A percentile compares a stretch with the other conserved stretches of the same genome.
Evolutionary conservation across 2,329 filamentous ascomycete species (phyloP).

Genomic region (Beauveria scarabaeidicola): DNA sequence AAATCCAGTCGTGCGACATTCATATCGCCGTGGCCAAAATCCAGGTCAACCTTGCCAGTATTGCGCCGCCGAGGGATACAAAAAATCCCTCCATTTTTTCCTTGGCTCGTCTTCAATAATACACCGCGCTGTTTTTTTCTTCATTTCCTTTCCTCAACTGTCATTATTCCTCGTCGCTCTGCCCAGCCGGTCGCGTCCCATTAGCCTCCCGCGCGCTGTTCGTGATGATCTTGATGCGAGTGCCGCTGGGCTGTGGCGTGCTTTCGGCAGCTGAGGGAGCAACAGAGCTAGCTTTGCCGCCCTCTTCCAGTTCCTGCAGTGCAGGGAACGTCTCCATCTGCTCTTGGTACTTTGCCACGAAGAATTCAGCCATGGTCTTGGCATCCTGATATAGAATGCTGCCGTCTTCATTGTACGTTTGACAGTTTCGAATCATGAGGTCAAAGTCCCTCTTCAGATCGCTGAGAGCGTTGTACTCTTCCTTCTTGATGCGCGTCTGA

Average conservation of each 20-base stretch:
- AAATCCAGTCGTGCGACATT: constrained; percentile 2
- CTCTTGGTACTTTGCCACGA: constrained; percentile 44
- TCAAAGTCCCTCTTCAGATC: constrained; percentile 78
- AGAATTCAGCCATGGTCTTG: constrained; percentile 72
- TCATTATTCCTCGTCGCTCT: constrained; percentile 46
- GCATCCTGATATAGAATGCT: constrained; percentile 90
- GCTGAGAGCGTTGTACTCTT: constrained; percentile 75
- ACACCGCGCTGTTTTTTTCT: constrained; percentile 10
- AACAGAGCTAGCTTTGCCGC: constrained; percentile 28
- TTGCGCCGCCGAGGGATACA: constrained; percentile 9
- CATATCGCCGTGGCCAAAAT: background rate
- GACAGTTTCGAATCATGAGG: constrained; percentile 80
- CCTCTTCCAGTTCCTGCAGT: constrained; percentile 46
- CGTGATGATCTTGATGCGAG: constrained; percentile 62
- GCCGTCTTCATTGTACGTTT: constrained; percentile 93
- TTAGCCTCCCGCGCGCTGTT: constrained; percentile 30
- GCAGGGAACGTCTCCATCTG: constrained; percentile 46
- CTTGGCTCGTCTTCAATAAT: constrained; percentile 9
- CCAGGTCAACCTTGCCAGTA: constrained; percentile 10
- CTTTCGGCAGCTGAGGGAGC: constrained; percentile 50
- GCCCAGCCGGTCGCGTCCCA: constrained; percentile 30
- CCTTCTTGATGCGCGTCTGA: constrained; percentile 88
- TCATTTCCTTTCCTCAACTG: constrained; percentile 11
- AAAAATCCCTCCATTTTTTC: constrained; percentile 8
- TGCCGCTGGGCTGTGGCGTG: constrained; percentile 56